A percentile compares a stretch with the other conserved stretches of the same genome.
phyloP scores from a whole-genome alignment of 148 eudicot genomes.

The Rhododendron ferrugineum region DNA sequence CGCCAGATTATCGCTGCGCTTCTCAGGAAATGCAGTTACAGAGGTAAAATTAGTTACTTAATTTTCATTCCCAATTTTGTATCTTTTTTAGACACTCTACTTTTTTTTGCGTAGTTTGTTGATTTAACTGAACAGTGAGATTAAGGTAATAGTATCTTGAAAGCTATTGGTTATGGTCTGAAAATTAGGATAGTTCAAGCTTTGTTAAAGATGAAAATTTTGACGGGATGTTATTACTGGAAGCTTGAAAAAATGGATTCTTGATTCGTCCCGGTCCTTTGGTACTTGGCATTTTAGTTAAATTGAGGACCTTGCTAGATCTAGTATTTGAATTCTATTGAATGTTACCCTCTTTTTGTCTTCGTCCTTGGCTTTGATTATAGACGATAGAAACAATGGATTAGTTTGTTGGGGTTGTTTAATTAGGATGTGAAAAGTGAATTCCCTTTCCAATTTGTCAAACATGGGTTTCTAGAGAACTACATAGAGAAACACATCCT shows the following conservation, averaged over 20 bases:
- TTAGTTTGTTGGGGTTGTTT: neutral
- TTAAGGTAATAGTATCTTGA: neutral
- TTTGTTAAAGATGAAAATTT: neutral
- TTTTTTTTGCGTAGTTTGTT: neutral
- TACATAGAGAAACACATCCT: neutral
- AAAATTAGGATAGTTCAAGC: neutral
- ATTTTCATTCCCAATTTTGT: neutral
- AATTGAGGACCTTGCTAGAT: neutral
- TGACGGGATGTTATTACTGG: neutral
- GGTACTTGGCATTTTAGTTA: neutral
- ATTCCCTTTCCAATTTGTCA: neutral
- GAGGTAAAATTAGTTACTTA: slow-evolving; percentile 38
- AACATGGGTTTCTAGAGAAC: neutral
- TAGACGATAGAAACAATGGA: neutral
- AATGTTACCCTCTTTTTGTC: neutral
- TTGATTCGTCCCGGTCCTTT: neutral
- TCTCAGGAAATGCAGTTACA: slow-evolving; percentile 77
- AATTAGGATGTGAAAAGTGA: neutral
- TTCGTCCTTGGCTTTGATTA: neutral
- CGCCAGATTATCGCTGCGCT: slow-evolving; percentile 85
- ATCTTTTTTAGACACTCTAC: neutral
- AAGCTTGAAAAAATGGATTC: neutral
- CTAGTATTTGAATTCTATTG: neutral
- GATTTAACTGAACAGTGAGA: neutral
- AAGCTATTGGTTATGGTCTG: neutral